Conservation (phyloP, 768 basidiomycete genomes). For the Strobilomyces dryophilus region DNA sequence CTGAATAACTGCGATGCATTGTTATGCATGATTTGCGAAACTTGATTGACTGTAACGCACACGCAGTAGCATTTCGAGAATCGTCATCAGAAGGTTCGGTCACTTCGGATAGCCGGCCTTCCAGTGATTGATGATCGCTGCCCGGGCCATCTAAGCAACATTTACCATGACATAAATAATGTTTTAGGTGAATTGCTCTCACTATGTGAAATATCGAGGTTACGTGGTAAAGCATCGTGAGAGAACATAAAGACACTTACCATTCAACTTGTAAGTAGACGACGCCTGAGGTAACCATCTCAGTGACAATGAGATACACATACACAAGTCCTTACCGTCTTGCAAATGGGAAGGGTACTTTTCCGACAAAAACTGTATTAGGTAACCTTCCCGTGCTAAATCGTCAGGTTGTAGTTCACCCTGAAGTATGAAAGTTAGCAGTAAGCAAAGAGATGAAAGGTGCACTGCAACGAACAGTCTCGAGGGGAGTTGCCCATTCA, state of each 20-base stretch:
- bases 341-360: neutral
- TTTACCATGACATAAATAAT: neutral
- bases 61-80: too few relatives aligned
- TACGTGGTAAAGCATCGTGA: neutral
- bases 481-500: neutral
- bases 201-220: neutral
- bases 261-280: neutral
- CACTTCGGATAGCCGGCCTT: neutral
- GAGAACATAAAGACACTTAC: neutral
- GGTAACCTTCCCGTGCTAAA: neutral
- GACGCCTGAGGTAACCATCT: neutral
- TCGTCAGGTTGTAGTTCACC: neutral
- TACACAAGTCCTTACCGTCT: neutral
- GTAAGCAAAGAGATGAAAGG: neutral
- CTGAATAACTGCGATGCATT: neutral
- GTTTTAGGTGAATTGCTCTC: neutral
- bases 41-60: neutral
- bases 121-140: neutral
- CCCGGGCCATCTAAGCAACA: neutral
- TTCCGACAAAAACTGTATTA: neutral
- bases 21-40: neutral
- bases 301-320: neutral
- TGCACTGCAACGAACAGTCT: neutral
- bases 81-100: neutral
- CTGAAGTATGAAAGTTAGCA: neutral